Percentiles rank a stretch among this genome's conserved stretches.
Conservation (phyloP, 768 basidiomycete genomes). For the Tephrocybe sp. region DNA sequence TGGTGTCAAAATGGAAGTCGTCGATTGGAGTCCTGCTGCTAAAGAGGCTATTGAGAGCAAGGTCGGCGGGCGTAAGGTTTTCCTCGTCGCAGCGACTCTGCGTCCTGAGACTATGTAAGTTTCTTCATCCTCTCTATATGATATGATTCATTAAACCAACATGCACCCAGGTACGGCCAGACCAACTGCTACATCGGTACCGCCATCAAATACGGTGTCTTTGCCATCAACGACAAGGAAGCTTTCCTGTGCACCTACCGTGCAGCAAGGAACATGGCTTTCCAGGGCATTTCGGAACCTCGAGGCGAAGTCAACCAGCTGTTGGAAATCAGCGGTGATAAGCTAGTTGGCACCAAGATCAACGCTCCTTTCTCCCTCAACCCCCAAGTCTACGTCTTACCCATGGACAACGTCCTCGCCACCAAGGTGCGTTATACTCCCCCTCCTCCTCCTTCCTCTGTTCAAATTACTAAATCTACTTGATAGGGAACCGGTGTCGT, state of each 20-base stretch:
- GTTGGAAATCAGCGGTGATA: constrained; percentile 72
- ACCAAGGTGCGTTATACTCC: constrained; percentile 79
- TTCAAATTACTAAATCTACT: no score
- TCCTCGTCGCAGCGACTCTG: constrained; percentile 92
- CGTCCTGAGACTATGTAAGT: constrained; percentile 94
- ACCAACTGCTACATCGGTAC: constrained; percentile 97
- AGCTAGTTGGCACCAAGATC: constrained; percentile 85
- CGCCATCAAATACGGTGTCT: constrained; percentile 88
- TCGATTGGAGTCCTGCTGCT: constrained; percentile 76
- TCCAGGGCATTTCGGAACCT: constrained; percentile 78
- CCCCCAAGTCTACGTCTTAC: constrained; percentile 90
- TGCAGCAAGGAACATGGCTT: constrained; percentile 96
- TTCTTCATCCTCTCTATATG: constrained; percentile 6
- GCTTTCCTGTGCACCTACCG: constrained; percentile 88
- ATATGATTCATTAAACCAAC: constrained; percentile 2
- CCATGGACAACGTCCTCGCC: constrained; percentile 98
- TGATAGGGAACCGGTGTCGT: constrained; percentile 92
- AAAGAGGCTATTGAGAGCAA: constrained; percentile 61
- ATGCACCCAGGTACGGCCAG: constrained; percentile 81
- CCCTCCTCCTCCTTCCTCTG: background rate
- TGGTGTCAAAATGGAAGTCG: constrained; percentile 89
- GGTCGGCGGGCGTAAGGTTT: constrained; percentile 78
- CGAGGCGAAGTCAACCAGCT: constrained; percentile 75
- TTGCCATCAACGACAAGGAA: constrained; percentile 81
- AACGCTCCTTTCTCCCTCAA: constrained; percentile 81